A percentile compares a stretch with the other conserved stretches of the same genome.
These are phyloP conservation scores for Pezizomycotina sp. DNA, from an alignment of 2,329 filamentous ascomycete genomes.

Conservation along the genomic window DNA sequence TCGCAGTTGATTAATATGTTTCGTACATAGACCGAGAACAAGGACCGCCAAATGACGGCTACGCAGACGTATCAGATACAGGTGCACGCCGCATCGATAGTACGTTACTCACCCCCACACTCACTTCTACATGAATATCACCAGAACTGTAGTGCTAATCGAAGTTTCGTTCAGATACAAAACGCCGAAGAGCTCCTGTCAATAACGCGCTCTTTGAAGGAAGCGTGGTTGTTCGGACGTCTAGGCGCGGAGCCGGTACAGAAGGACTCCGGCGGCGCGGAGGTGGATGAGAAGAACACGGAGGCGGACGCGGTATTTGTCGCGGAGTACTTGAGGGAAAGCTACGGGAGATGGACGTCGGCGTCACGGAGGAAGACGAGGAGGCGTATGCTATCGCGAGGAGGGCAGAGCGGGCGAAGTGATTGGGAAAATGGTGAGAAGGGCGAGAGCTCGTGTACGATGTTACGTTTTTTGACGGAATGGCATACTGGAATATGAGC, in stretches of 20 bases:
- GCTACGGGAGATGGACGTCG: no score
- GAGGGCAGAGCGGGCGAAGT: no score
- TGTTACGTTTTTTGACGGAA: no score
- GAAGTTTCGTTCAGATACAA: conserved; percentile 36
- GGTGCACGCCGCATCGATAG: conserved; percentile 42
- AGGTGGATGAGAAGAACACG: no score
- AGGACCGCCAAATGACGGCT: conserved; percentile 40
- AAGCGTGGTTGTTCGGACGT: conserved; percentile 50
- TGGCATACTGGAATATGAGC: no score
- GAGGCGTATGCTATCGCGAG: no score
- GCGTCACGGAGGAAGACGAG: no score
- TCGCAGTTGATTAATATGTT: conserved; percentile 3
- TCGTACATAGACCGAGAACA: conserved; percentile 32
- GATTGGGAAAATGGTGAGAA: no score
- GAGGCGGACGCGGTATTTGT: no score
- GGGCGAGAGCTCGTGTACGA: no score
- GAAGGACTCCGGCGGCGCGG: no score
- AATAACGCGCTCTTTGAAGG: conserved; percentile 46
- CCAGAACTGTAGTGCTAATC: conserved; percentile 1
- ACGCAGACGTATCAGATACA: conserved; percentile 42
- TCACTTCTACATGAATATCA: background rate
- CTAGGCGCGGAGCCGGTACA: conserved; percentile 33
- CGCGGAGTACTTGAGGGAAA: no score
- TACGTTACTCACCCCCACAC: conserved; percentile 26
- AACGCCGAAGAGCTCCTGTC: conserved; percentile 45